Evolutionary conservation across 2,329 filamentous ascomycete genomes (phyloP).

Genomic region (Alternaria ventricosa): DNA sequence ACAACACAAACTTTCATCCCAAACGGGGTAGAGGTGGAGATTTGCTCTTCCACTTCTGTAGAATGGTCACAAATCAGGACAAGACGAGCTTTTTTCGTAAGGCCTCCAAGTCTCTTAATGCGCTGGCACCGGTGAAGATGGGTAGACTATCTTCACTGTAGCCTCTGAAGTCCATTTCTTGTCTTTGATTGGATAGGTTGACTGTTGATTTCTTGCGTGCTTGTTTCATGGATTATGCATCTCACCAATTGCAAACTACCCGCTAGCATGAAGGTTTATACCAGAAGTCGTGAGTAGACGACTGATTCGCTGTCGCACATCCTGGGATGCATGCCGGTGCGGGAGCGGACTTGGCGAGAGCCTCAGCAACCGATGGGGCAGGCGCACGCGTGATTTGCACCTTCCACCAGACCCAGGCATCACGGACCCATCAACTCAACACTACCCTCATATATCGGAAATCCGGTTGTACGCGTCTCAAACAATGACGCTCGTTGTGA

Average conservation of each 20-base stretch:
- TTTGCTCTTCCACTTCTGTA: not conserved
- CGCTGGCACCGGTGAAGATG: conserved; percentile 18
- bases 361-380: conserved; percentile 6
- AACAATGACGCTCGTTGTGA: not conserved
- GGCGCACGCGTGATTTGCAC: conserved; percentile 5
- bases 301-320: conserved; percentile 5
- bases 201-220: not conserved
- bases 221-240: not conserved
- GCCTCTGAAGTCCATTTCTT: not conserved
- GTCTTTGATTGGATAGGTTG: not conserved
- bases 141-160: not conserved
- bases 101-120: conserved; percentile 1
- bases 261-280: not conserved
- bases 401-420: not conserved
- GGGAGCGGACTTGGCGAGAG: conserved; percentile 5
- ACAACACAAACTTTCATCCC: not conserved
- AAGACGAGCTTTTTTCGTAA: not conserved
- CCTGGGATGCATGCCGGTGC: not conserved
- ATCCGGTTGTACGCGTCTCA: not conserved
- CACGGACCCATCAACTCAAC: not conserved
- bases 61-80: not conserved
- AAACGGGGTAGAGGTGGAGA: not conserved
- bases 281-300: not conserved
- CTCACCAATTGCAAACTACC: not conserved
- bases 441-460: not conserved